These are phyloP conservation scores for Mrakia gelida DNA, from an alignment of 768 basidiomycete species.

Conservation along the genomic window DNA sequence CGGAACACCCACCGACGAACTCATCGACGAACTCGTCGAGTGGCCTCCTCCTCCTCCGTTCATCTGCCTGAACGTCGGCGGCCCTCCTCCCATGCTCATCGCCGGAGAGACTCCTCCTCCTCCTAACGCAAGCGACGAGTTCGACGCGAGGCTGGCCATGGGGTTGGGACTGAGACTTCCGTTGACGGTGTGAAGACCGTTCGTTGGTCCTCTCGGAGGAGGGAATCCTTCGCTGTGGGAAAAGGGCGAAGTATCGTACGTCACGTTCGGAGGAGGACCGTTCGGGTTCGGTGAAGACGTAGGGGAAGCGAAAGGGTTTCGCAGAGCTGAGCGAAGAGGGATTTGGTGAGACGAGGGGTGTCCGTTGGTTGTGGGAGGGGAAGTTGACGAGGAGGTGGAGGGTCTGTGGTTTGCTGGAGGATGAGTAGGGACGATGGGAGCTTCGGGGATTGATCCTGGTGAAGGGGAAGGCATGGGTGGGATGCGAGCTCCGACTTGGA, in stretches of 20 bases:
- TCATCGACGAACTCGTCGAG: background rate
- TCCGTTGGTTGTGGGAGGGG: too few species aligned
- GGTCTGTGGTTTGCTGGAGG: background rate
- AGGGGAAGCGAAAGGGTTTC: constrained; percentile 21
- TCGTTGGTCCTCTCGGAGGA: background rate
- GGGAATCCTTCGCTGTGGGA: background rate
- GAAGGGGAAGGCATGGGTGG: constrained; percentile 35
- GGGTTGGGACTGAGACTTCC: background rate
- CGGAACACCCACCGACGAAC: background rate
- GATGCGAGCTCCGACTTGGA: constrained; percentile 72
- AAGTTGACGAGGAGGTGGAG: background rate
- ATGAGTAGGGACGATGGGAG: constrained; percentile 40
- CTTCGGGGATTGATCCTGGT: constrained; percentile 49
- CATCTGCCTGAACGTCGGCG: background rate
- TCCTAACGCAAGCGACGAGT: background rate
- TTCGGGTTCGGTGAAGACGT: background rate
- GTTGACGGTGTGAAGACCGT: constrained; percentile 5
- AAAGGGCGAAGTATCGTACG: constrained; percentile 17
- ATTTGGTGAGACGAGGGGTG: constrained; percentile 22
- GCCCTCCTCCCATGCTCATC: background rate
- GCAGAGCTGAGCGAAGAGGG: constrained; percentile 21
- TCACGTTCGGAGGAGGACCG: background rate
- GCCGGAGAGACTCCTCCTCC: background rate
- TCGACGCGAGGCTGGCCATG: background rate
- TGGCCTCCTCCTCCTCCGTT: background rate